Evolutionary conservation across 495 filamentous ascomycete species (phyloP), one percentile per base, ranked within the genome.

Genomic region (Tuber brumale): DNA sequence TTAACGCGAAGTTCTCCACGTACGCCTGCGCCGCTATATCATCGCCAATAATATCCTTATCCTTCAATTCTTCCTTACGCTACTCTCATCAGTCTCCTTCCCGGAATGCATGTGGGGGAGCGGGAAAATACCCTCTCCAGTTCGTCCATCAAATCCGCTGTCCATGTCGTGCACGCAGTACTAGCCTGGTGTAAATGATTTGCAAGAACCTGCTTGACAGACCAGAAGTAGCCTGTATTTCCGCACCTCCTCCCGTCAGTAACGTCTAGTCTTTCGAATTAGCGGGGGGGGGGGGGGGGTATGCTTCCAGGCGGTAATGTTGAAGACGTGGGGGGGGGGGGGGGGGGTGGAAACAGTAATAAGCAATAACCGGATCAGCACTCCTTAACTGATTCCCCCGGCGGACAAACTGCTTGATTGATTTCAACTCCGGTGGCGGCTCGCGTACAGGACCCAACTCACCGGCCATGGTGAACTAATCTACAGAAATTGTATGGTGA

Each of bases 1-100:
- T 92, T 77, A 93, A 86, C 12, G 89, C 94, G 84, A 99, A 99
- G 81, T 97, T 92, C 85, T 97, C 94, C 48, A 97, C 90, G 81
- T 97, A 97, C 74, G 94, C 94, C 82, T 92, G 92, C 0, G 92
- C 94, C 5, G 93, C 93, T 16, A 90, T 85, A 78, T 95, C 92
- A 84, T 98, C 95, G 3, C 86, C 86, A n/a, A 94, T 85, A 1
- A 94, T 90, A 79, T 95, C 93, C 83, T 92, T 89, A 23, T 86
- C 85, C 14, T 86, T 83, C 23, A 81, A 35, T 18, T 35, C 70
- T 66, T 76, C 77, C 74, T 83, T 83, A 31, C 81, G 76, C 81
- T 83, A 46, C 73, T 42, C 57, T 27, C 27, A 8, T 66, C 14
- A 66, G 57, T 3, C 18, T 31, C 19, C 19, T n/a, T 70, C 48